These are phyloP conservation scores for Soucietia sequanensis DNA, from an alignment of 805 yeast genomes.

Conservation along the genomic window DNA sequence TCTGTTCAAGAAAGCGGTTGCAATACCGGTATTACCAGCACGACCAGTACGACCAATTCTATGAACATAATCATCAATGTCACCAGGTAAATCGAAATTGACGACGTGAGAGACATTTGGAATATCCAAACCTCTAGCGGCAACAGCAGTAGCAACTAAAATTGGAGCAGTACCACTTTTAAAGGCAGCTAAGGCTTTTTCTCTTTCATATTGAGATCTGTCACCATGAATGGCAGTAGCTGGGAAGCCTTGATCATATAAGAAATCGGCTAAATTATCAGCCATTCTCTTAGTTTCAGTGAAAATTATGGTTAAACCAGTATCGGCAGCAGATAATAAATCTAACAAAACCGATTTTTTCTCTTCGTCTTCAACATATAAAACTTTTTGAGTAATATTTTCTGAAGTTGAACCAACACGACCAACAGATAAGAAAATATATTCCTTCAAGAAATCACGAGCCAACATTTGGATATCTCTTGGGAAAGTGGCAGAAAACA, in stretches of 20 bases:
- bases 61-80: slow-evolving; percentile 98
- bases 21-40: slow-evolving; percentile 99
- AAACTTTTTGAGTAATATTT: slow-evolving; percentile 91
- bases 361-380: slow-evolving; percentile 93
- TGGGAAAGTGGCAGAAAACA: slow-evolving; percentile 99
- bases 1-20: slow-evolving; percentile 98
- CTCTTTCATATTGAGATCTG: slow-evolving; percentile 97
- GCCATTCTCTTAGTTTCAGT: slow-evolving; percentile 99
- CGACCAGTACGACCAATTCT: slow-evolving; percentile 99
- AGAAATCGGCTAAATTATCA: slow-evolving; percentile 88
- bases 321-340: slow-evolving; percentile 70
- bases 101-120: slow-evolving; percentile 98
- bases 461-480: slow-evolving; percentile 96
- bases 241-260: slow-evolving; percentile 84
- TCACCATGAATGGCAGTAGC: slow-evolving; percentile 99
- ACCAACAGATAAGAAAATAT: slow-evolving; percentile 95
- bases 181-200: slow-evolving; percentile 92
- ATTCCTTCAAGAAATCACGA: slow-evolving; percentile 92
- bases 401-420: slow-evolving; percentile 99
- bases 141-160: slow-evolving; percentile 98
- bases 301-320: slow-evolving; percentile 88
- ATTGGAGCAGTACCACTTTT: slow-evolving; percentile 89
- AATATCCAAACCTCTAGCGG: slow-evolving; percentile 99
- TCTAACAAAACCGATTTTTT: slow-evolving; percentile 87
- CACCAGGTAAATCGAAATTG: slow-evolving; percentile 95